Base-by-base conservation (phyloP, 2,329 filamentous ascomycete species). In the Septoria linicola region DNA sequence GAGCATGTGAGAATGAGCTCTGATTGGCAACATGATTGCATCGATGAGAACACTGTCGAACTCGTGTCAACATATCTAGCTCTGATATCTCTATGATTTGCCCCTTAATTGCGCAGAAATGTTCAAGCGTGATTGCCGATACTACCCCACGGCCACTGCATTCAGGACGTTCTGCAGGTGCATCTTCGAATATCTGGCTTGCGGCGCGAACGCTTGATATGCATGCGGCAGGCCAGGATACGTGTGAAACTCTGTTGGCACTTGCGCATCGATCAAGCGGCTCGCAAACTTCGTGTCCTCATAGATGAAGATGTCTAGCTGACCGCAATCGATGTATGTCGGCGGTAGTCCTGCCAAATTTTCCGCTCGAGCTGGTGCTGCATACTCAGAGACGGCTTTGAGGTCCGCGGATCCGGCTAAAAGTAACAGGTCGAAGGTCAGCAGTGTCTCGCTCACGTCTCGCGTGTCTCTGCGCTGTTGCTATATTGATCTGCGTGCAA, bases 201-300 rank as follows among this genome's bases (percentile, higher is more conserved):
- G 32, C 27, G 57, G 51, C 7, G 54, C 59, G 14, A 55, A 44
- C 4, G 21, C 41, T 49, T 75, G 70, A 51, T 72, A 75, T 5
- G 58, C 64, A 64, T 76, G 72, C 27, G 67, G 70, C n/a, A 70
- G 59, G 2, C 75, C 73, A 1, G 71, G 70, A 64, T 72, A 76
- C 5, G 76, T 63, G 59, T 76, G 74, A 34, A 76, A 53, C 55
- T 78, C 73, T 1, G 66, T 61, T 25, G 67, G 63, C 8, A 74
- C 70, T 21, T 72, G 71, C 13, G 67, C 68, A 13, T 64, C 66
- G 50, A 69, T 70, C 19, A 77, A 54, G 40, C 66, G 66, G 19
- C 56, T 63, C 11, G 72, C 74, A 58, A 69, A 76, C 14, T 63
- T 62, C 8, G 74, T 54, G 40, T 63, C 64, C 53, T 76, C 68